phyloP scores from a whole-genome alignment of 202 grass and related monocot genomes.

The Digitaria exilis region DNA sequence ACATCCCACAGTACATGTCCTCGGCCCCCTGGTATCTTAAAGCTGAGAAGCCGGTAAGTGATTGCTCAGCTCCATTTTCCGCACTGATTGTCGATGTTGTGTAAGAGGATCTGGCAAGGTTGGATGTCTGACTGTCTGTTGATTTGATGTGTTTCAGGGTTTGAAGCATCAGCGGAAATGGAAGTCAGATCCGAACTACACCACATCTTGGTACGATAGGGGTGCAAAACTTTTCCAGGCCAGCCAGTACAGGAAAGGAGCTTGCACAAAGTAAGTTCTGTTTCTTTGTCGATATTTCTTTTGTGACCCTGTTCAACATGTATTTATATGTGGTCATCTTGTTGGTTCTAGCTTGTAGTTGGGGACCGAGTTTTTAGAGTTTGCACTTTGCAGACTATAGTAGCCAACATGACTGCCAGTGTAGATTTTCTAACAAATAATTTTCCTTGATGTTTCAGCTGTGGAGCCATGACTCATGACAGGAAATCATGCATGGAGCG shows the following conservation, averaged over 20 bases:
- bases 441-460: constrained; percentile 50
- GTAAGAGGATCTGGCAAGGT: background rate
- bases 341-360: background rate
- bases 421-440: constrained; percentile 11
- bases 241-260: constrained; percentile 78
- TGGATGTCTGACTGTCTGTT: constrained; percentile 14
- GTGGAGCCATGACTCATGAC: constrained; percentile 96
- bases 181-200: constrained; percentile 96
- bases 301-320: too few species aligned
- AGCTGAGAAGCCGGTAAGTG: constrained; percentile 75
- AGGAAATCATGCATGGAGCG: constrained; percentile 91
- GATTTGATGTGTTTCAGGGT: constrained; percentile 55
- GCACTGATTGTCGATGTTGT: background rate
- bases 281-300: background rate
- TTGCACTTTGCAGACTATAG: background rate
- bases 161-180: constrained; percentile 98
- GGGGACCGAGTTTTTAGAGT: background rate
- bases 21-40: constrained; percentile 99
- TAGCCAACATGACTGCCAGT: background rate
- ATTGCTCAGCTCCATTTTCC: background rate
- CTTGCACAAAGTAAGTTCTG: constrained; percentile 86
- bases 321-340: background rate
- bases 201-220: constrained; percentile 90
- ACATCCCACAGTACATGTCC: constrained; percentile 98
- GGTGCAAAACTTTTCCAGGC: constrained; percentile 76